Evolutionary conservation across 768 basidiomycete genomes (phyloP), one percentile per base, ranked within the genome.

Genomic region (Phanerodontia chrysosporium): DNA sequence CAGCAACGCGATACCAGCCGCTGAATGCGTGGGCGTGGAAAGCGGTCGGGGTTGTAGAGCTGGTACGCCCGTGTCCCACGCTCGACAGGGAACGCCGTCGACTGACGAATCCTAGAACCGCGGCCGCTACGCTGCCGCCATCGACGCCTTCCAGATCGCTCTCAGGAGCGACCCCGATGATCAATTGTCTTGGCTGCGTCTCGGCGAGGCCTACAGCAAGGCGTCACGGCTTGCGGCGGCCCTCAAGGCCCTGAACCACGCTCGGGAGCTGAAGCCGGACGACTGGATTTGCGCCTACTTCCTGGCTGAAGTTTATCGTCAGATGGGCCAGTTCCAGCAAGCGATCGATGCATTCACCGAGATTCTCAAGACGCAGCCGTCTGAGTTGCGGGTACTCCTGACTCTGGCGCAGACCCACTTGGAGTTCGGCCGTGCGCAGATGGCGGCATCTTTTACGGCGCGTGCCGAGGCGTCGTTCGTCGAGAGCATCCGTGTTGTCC

Each of bases 11-110:
- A 64, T 86, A 86, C 69, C 76, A 84, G 64, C 88, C 91, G 0
- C 85, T 84, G 36, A 95, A 96, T 65, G 82, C 88, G 8, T 99
- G 97, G 97, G 97, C 97, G 2, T 99, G 96, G 95, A 98, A 97
- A 73, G 95, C 95, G 22, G 74, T 93, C 35, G 97, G 94, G 1
- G 84, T 92, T 0, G 95, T 95, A 1, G 94, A 95, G 70, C 75
- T 95, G 74, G 96, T 95, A 66, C 72, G 88, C 75, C 32, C 27
- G 2, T 44, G n/a, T 44, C 53, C 28, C 24, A 28, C 27, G 36
- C 39, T 10, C n/a, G 13, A 53, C 28, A 49, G 24, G 48, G 36
- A 5, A 9, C 25, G 5, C 22, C n/a, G n/a, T n/a, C 25, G 10
- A 32, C 24, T 46, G 21, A 58, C 27, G 42, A n/a, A 27, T 22